These are phyloP conservation scores for Alopecurus myosuroides DNA, from an alignment of 176 grass and related monocot species.

Conservation along the genomic window DNA sequence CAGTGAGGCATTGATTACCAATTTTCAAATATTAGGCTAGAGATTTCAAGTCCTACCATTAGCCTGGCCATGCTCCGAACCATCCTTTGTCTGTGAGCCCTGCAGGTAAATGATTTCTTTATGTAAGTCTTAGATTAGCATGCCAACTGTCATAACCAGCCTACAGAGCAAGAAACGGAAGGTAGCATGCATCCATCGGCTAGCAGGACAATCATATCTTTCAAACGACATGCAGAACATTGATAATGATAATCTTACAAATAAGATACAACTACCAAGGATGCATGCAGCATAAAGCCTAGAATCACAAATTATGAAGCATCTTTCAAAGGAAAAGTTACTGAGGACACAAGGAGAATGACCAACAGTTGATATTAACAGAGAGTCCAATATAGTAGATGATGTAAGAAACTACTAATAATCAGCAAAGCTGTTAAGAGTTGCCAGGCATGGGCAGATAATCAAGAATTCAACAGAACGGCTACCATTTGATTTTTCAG, in stretches of 20 bases:
- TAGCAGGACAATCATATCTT: slow-evolving; percentile 20
- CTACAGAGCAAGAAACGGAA: slow-evolving; percentile 11
- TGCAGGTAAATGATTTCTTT: slow-evolving; percentile 34
- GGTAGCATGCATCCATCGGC: not conserved
- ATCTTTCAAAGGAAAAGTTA: not conserved
- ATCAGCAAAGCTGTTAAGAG: not conserved
- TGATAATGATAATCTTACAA: not conserved
- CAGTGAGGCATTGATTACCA: not conserved
- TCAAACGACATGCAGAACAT: not conserved
- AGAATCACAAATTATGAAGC: not conserved
- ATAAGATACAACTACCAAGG: not conserved
- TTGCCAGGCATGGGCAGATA: not conserved
- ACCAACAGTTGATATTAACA: not conserved
- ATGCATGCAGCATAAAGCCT: slow-evolving; percentile 8
- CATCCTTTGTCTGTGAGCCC: slow-evolving; percentile 47
- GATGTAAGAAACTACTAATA: not conserved
- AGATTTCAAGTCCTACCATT: slow-evolving; percentile 41
- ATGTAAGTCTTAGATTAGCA: slow-evolving; percentile 7
- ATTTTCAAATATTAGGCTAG: not conserved
- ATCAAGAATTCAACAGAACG: slow-evolving; percentile 5
- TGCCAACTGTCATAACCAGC: slow-evolving; percentile 5
- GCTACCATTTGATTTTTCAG: not conserved
- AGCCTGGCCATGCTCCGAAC: slow-evolving; percentile 34
- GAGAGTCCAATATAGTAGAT: not conserved
- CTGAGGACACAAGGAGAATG: not conserved